phyloP scores from a whole-genome alignment of 768 basidiomycete species.

The Gymnopilus dilepis region DNA sequence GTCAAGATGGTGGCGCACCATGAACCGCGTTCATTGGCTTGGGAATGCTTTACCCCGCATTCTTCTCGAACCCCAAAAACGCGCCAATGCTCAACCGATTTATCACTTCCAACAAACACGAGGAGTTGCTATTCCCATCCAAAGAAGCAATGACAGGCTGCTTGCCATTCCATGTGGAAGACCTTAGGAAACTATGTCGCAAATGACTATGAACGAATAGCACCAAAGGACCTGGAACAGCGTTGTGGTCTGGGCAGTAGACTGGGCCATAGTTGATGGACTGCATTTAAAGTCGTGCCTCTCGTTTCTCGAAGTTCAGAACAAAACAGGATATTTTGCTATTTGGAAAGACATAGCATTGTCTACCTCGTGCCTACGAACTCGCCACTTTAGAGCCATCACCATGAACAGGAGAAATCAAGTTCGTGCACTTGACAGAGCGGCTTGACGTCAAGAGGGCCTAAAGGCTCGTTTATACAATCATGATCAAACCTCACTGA shows the following conservation, averaged over 20 bases:
- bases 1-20: too few relatives aligned
- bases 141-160: too few relatives aligned
- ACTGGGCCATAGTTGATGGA: not conserved
- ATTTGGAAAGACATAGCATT: not conserved
- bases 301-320: not conserved
- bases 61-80: too few relatives aligned
- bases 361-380: not conserved
- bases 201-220: too few relatives aligned
- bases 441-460: not conserved
- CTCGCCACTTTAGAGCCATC: constrained; percentile 14
- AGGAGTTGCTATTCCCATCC: too few relatives aligned
- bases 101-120: too few relatives aligned
- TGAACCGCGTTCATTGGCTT: too few relatives aligned
- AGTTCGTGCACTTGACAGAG: constrained; percentile 22
- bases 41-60: too few relatives aligned
- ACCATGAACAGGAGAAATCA: constrained; percentile 28
- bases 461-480: constrained; percentile 1
- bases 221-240: not conserved
- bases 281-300: not conserved
- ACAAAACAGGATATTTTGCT: not conserved
- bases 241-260: not conserved
- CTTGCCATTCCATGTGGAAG: too few relatives aligned
- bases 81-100: too few relatives aligned
- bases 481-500: constrained; percentile 17
- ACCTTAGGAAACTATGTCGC: too few relatives aligned